These are phyloP conservation scores for Blepharisma undulans DNA, from an alignment of 169 alveolate genomes.

Conservation along the genomic window DNA sequence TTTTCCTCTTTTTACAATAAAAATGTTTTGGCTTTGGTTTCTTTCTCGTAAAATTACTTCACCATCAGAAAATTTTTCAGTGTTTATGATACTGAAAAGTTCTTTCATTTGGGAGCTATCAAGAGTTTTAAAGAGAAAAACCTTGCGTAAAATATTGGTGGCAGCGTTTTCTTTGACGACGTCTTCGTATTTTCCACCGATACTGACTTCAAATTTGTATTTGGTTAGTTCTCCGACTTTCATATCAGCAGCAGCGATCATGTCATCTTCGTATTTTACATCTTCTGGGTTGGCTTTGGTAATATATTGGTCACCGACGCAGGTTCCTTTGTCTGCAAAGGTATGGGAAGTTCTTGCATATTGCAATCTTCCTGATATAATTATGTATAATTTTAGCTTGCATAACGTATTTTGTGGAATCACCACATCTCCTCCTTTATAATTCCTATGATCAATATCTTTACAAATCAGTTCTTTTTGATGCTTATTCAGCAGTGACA, in stretches of 20 bases:
- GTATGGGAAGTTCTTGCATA: constrained; percentile 3
- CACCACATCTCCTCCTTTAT: constrained; percentile 39
- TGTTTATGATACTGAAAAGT: neutral
- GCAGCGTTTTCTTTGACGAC: constrained; percentile 26
- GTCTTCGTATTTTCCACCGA: constrained; percentile 46
- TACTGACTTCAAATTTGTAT: constrained; percentile 11
- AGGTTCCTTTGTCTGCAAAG: constrained; percentile 27
- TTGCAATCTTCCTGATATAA: constrained; percentile 19
- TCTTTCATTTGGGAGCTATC: neutral
- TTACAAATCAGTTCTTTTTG: constrained; percentile 13
- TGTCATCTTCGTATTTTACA: neutral
- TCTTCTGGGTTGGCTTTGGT: neutral
- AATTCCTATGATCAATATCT: neutral
- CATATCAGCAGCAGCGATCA: constrained; percentile 14
- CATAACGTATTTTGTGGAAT: neutral
- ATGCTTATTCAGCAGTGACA: neutral
- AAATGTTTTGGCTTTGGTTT: constrained; percentile 34
- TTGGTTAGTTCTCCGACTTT: constrained; percentile 24
- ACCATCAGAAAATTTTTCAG: constrained; percentile 2
- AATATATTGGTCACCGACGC: constrained; percentile 15
- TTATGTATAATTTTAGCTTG: constrained; percentile 1
- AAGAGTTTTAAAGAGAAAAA: constrained; percentile 38
- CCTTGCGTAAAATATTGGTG: constrained; percentile 34
- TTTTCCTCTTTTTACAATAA: constrained; percentile 56
- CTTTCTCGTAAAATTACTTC: constrained; percentile 47